Evolutionary conservation across 148 eudicot genomes (phyloP).

Genomic region (Diospyros kaki): DNA sequence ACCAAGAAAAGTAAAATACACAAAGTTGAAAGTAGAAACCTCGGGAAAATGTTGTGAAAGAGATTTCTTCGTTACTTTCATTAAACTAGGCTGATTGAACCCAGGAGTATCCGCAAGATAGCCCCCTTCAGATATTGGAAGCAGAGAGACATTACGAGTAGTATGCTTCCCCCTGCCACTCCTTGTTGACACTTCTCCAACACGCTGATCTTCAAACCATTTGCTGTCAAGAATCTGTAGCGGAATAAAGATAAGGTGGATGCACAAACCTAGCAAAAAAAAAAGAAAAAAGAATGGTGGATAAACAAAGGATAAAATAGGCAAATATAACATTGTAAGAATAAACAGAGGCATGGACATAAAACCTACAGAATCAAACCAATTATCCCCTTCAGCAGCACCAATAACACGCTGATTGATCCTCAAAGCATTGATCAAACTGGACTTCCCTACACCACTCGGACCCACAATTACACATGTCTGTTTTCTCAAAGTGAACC

Average conservation of each 20-base stretch:
- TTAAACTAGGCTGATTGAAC: slow-evolving; percentile 84
- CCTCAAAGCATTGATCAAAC: slow-evolving; percentile 86
- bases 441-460: slow-evolving; percentile 97
- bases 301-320: background rate
- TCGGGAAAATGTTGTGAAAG: slow-evolving; percentile 80
- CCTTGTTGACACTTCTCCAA: slow-evolving; percentile 90
- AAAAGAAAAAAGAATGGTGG: background rate
- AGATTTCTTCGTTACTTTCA: slow-evolving; percentile 81
- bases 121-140: slow-evolving; percentile 85
- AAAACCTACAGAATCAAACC: slow-evolving; percentile 55
- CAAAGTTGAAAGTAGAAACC: slow-evolving; percentile 41
- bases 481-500: slow-evolving; percentile 62
- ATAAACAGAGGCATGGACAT: slow-evolving; percentile 6
- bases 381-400: slow-evolving; percentile 40
- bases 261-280: background rate
- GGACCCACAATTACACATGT: slow-evolving; percentile 96
- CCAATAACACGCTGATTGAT: slow-evolving; percentile 30
- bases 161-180: slow-evolving; percentile 98
- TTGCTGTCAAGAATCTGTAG: slow-evolving; percentile 68
- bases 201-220: slow-evolving; percentile 87
- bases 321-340: slow-evolving; percentile 5
- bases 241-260: slow-evolving; percentile 1
- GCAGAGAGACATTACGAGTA: slow-evolving; percentile 79
- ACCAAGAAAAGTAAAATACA: slow-evolving; percentile 6
- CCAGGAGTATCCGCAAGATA: slow-evolving; percentile 95